phyloP scores from a whole-genome alignment of 495 filamentous ascomycete species.

The Neurospora africana region DNA sequence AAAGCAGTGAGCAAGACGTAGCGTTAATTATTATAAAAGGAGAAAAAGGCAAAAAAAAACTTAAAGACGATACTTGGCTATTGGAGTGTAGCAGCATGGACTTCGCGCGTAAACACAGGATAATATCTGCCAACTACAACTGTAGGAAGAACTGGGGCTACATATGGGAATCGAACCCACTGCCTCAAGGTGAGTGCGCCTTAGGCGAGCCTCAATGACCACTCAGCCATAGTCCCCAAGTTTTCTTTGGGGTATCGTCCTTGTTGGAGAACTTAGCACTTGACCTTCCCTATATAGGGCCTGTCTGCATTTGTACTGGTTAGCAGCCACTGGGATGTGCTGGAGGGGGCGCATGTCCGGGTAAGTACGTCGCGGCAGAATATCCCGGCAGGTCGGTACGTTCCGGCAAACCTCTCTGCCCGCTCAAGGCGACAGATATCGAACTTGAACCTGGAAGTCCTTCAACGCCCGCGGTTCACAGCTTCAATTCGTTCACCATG shows the following conservation, averaged over 20 bases:
- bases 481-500: neutral
- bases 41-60: neutral
- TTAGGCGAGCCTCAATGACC: neutral
- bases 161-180: neutral
- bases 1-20: neutral
- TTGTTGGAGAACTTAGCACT: neutral
- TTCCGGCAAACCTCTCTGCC: neutral
- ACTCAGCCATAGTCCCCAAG: neutral
- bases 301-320: neutral
- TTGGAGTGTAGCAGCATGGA: neutral
- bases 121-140: neutral
- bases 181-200: neutral
- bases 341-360: neutral
- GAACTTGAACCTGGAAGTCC: neutral
- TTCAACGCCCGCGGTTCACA: neutral
- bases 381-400: neutral
- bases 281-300: neutral
- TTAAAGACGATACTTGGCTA: neutral
- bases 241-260: neutral
- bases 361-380: neutral
- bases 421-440: neutral
- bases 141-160: neutral
- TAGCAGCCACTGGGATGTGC: neutral
- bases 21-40: no score
- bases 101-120: neutral